Evolutionary conservation across 129 eudicot genomes (phyloP).

Genomic region (Centrapalus pauciflorus): DNA sequence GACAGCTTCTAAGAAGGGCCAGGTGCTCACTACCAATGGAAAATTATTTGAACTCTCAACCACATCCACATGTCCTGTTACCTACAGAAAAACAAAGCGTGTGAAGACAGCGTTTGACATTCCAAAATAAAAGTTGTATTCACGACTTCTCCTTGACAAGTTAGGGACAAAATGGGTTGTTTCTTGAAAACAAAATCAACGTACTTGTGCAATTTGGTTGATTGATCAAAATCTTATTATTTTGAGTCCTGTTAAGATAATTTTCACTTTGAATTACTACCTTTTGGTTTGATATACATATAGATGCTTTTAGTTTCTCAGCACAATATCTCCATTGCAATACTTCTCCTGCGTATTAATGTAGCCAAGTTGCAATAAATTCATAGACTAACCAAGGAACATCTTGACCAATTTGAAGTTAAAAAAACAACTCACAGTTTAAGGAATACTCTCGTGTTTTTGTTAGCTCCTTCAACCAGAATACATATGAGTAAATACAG

Average conservation of each 20-base stretch:
- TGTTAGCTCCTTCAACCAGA: too few species aligned
- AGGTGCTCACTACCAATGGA: slow-evolving; percentile 79
- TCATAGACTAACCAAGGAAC: neutral
- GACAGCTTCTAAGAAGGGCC: slow-evolving; percentile 89
- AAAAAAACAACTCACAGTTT: neutral
- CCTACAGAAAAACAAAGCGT: slow-evolving; percentile 17
- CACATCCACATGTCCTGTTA: slow-evolving; percentile 40
- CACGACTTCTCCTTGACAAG: too few species aligned
- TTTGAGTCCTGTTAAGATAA: neutral
- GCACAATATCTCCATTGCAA: neutral
- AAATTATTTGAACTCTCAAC: slow-evolving; percentile 34
- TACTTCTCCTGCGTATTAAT: neutral
- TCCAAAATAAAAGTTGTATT: neutral
- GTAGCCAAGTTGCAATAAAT: neutral
- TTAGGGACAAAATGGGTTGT: neutral
- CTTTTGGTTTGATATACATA: neutral
- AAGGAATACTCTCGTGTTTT: too few species aligned
- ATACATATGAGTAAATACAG: too few species aligned
- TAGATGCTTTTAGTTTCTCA: neutral
- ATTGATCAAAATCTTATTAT: neutral
- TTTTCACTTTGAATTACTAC: neutral
- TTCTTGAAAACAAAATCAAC: neutral
- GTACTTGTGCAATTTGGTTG: neutral
- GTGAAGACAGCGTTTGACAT: neutral
- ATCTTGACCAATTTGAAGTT: neutral